Percentiles rank a stretch among this genome's conserved stretches.
Evolutionary conservation across 73 alveolate species (phyloP).

Genomic region (Paramecium sexaurelia): DNA sequence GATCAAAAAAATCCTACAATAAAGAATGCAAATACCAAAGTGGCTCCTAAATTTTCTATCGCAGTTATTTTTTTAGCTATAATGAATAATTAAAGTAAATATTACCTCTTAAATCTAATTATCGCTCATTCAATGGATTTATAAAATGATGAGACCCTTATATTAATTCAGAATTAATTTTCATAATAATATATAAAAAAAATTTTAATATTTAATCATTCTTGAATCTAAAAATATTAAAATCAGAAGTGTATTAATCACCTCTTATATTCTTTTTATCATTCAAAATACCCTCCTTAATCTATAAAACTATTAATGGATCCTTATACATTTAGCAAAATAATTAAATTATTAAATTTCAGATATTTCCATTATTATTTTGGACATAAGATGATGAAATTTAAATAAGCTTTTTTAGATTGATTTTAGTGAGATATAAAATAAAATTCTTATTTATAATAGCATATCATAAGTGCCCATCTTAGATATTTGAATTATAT

Average conservation of each 20-base stretch:
- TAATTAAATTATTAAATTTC: too few relatives aligned
- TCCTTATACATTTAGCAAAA: too few relatives aligned
- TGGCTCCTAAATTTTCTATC: constrained; percentile 69
- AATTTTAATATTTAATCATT: not conserved
- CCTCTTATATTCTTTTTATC: not conserved
- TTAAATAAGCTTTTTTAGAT: too few relatives aligned
- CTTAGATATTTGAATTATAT: too few relatives aligned
- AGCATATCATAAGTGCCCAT: too few relatives aligned
- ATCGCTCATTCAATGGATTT: constrained; percentile 64
- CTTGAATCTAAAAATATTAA: not conserved
- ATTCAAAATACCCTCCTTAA: not conserved
- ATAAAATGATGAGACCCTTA: constrained; percentile 57
- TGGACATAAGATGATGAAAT: too few relatives aligned
- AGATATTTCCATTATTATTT: too few relatives aligned
- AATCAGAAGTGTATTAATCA: not conserved
- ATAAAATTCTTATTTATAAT: too few relatives aligned
- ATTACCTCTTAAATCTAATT: constrained; percentile 69
- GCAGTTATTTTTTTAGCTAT: constrained; percentile 59
- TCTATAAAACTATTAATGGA: too few relatives aligned
- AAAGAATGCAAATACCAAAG: constrained; percentile 48
- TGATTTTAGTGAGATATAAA: too few relatives aligned
- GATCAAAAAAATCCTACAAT: constrained; percentile 66
- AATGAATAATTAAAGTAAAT: too few relatives aligned
- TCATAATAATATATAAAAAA: constrained; percentile 34
- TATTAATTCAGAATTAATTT: constrained; percentile 65